phyloP scores from a whole-genome alignment of 164 flowering plant species.

The Tetracentron sinense region DNA sequence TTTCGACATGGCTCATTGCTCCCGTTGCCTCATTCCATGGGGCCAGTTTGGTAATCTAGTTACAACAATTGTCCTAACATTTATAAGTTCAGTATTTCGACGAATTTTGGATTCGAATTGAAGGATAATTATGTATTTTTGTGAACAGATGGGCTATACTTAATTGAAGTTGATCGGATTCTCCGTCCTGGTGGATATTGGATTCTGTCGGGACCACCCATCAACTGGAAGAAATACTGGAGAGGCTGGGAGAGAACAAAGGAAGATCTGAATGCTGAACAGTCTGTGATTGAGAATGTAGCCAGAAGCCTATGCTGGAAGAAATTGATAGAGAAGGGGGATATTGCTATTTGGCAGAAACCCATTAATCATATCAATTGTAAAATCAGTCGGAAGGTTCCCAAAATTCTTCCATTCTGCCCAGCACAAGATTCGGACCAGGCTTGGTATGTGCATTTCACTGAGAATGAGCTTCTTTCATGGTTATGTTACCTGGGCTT shows the following conservation, averaged over 20 bases:
- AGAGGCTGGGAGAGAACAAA: background rate
- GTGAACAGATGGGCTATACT: constrained; percentile 66
- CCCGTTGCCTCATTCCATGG: constrained; percentile 98
- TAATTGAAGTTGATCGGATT: constrained; percentile 79
- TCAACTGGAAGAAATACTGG: background rate
- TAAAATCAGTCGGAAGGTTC: constrained; percentile 42
- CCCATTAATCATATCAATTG: constrained; percentile 88
- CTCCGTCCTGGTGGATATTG: constrained; percentile 77
- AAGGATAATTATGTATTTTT: background rate
- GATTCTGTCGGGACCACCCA: background rate
- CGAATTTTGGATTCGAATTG: too few relatives aligned
- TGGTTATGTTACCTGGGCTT: too few relatives aligned
- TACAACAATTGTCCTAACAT: too few relatives aligned
- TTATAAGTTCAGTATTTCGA: too few relatives aligned
- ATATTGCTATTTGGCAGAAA: constrained; percentile 87
- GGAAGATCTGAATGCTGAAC: background rate
- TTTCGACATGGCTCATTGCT: constrained; percentile 96
- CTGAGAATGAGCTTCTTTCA: too few relatives aligned
- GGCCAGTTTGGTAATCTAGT: constrained; percentile 45
- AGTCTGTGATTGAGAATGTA: background rate
- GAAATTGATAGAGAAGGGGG: constrained; percentile 61
- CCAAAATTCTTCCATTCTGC: constrained; percentile 64
- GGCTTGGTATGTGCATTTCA: too few relatives aligned
- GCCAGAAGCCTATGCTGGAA: constrained; percentile 63
- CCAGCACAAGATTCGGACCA: constrained; percentile 50